Conservation (phyloP, 1,284 basidiomycete genomes). For the Rhodotorula sp. region DNA sequence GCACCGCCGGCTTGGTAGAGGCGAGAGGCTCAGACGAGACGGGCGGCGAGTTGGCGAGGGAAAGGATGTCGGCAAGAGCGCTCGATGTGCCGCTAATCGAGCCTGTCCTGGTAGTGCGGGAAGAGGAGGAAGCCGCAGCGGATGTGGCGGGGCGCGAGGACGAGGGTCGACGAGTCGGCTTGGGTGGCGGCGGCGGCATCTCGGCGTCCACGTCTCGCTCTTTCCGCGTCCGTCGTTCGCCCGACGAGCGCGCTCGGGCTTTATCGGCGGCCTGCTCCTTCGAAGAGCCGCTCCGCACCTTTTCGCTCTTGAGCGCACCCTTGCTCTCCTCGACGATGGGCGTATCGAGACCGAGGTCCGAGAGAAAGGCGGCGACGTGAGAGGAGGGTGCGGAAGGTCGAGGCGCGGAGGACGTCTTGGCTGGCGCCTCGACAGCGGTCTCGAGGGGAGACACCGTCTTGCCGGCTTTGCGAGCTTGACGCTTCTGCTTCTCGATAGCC, state of each 20-base stretch:
- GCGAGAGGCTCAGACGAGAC: neutral
- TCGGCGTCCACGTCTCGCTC: neutral
- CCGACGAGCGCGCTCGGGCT: neutral
- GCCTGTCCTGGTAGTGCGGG: neutral
- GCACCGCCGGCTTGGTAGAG: neutral
- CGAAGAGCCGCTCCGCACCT: neutral
- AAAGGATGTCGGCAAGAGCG: slow-evolving; percentile 3
- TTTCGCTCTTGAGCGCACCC: neutral
- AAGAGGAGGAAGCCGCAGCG: neutral
- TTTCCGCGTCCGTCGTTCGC: neutral
- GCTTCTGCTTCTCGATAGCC: neutral
- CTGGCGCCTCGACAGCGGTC: neutral
- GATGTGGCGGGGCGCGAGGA: neutral
- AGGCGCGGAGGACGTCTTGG: neutral
- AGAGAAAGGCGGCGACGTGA: slow-evolving; percentile 20
- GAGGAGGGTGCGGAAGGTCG: slow-evolving; percentile 9
- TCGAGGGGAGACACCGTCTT: neutral
- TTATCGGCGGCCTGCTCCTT: neutral
- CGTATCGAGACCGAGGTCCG: slow-evolving; percentile 27
- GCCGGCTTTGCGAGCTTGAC: neutral
- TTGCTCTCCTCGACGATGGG: slow-evolving; percentile 5
- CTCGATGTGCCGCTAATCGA: neutral
- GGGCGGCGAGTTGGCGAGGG: slow-evolving; percentile 17
- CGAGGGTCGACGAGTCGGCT: neutral
- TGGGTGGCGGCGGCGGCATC: neutral